Base-by-base conservation (phyloP, 768 basidiomycete genomes). In the Lactarius vividus region DNA sequence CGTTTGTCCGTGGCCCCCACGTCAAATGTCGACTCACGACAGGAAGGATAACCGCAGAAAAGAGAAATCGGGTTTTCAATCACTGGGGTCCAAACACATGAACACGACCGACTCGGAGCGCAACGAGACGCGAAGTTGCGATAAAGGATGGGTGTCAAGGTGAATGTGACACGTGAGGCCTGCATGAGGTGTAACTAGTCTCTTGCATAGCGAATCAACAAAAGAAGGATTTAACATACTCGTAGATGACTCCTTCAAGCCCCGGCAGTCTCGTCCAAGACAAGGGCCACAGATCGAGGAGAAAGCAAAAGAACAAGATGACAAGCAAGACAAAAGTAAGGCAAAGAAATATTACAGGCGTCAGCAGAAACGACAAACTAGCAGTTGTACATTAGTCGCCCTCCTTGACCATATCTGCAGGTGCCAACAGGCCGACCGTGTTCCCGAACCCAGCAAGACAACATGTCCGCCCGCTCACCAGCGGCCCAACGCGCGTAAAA, bases 361-460 rank as follows among this genome's bases (percentile, higher is more conserved):
- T 37, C 28, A 33, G 28, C 49, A 11, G 54, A 29, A 29, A 15
- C 4, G 10, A 55, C 18, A 29, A 31, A n/a, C 40, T n/a, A 39
- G 49, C 35, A 37, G 26, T 15, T 39, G 42, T 55, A 55, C 57
- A 54, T 59, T 15, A 58, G 9, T 33, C 60, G 26, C 23, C 37
- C 13, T 59, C 65, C 23, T 58, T 57, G n/a, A 28, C 49, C 23
- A 3, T 42, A 15, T 61, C 49, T 8, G 54, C 40, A 10, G 64
- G 60, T 13, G 64, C n/a, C 40, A 70, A 46, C 49, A 70, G 8
- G 40, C 70, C 67, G 15, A 69, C 70, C 40, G 70, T 69, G 39
- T 70, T 70, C 46, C 70, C 70, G 29, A 70, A 63, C 3, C 68
- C 70, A 28, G 68, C 70, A n/a, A 70, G 61, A 57, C 64, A 69